phyloP scores from a whole-genome alignment of 2,329 filamentous ascomycete species.

The Monosporascus sp. region DNA sequence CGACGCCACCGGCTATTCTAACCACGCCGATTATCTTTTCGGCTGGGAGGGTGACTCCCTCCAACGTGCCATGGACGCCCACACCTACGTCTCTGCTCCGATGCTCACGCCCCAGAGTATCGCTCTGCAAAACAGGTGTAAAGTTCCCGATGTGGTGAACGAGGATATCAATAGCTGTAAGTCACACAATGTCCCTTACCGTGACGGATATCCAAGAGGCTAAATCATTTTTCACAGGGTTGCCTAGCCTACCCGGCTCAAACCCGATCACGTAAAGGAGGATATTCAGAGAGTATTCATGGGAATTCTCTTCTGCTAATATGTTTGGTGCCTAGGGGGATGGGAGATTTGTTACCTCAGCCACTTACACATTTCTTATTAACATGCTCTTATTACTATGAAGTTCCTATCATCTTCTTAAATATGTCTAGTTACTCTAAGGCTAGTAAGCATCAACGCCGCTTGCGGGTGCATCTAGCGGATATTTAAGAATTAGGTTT shows the following conservation, averaged over 20 bases:
- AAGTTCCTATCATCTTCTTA: no score
- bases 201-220: neutral
- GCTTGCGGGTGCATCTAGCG: no score
- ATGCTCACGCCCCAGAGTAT: conserved; percentile 29
- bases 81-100: conserved; percentile 36
- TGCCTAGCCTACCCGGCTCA: conserved; percentile 14
- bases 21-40: conserved; percentile 36
- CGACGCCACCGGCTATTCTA: conserved; percentile 34
- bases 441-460: no score
- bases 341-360: no score
- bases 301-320: no score
- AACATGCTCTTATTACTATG: no score
- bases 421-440: no score
- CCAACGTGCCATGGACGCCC: conserved; percentile 30
- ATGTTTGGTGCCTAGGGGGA: no score
- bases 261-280: conserved; percentile 7
- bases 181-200: conserved; percentile 8
- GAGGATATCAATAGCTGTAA: conserved; percentile 32
- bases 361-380: no score
- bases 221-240: conserved; percentile 12
- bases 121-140: conserved; percentile 22
- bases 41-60: conserved; percentile 21
- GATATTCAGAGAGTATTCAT: no score
- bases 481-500: no score
- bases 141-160: conserved; percentile 22